phyloP scores from a whole-genome alignment of 257 asterid species.

The Penstemon eatonii region DNA sequence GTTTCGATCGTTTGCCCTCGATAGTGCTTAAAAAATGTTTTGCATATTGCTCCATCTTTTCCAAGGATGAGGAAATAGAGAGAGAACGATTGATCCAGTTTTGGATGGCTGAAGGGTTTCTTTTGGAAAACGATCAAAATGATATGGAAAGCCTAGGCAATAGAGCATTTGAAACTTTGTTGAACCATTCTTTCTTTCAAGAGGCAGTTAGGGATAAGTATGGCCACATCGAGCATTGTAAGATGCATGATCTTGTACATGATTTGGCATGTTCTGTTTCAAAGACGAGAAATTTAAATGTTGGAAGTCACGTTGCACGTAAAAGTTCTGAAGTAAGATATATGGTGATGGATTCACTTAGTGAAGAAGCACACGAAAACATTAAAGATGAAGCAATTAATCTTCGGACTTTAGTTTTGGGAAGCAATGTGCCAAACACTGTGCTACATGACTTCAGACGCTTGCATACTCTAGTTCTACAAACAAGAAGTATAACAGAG shows the following conservation, averaged over 20 bases:
- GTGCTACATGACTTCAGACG: slow-evolving; percentile 16
- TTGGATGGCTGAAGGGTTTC: slow-evolving; percentile 27
- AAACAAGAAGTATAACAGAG: neutral
- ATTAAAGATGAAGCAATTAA: neutral
- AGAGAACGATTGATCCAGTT: slow-evolving; percentile 16
- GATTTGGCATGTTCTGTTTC: slow-evolving; percentile 6
- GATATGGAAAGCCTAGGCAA: slow-evolving; percentile 10
- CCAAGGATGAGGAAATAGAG: too few relatives aligned
- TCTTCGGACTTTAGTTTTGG: slow-evolving; percentile 27
- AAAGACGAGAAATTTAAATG: neutral
- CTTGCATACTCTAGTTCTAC: slow-evolving; percentile 19
- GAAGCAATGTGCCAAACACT: neutral
- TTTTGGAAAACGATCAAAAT: neutral
- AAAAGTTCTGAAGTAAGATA: neutral
- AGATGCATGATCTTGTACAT: slow-evolving; percentile 21
- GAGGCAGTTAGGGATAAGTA: neutral
- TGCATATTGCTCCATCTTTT: too few relatives aligned
- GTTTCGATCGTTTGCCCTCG: too few relatives aligned
- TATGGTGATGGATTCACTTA: neutral
- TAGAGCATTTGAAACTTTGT: neutral
- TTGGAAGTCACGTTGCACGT: neutral
- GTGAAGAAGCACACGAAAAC: neutral
- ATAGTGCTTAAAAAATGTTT: too few relatives aligned
- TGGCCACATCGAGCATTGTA: neutral
- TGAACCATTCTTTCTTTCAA: slow-evolving; percentile 10